Evolutionary conservation across 305 asterid genomes (phyloP).

Genomic region (Ajuga reptans): DNA sequence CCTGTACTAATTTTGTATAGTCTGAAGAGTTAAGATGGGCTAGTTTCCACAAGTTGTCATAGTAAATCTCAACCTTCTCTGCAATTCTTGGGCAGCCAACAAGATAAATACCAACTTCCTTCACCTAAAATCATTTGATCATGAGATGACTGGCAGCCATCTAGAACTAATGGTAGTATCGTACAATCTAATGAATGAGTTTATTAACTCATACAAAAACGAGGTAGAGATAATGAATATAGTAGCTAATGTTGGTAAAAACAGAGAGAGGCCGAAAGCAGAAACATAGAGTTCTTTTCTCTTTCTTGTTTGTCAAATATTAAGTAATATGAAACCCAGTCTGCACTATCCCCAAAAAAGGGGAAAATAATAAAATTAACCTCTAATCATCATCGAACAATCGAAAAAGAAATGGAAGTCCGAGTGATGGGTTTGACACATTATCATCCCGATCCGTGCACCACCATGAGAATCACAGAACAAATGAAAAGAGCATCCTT

Average conservation of each 20-base stretch:
- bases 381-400: too few species aligned
- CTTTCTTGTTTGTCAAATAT: background rate
- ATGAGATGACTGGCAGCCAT: slow-evolving; percentile 14
- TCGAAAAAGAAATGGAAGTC: too few species aligned
- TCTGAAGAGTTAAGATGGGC: slow-evolving; percentile 61
- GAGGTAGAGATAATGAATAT: background rate
- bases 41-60: slow-evolving; percentile 68
- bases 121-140: slow-evolving; percentile 44
- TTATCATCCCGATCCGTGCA: background rate
- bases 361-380: too few species aligned
- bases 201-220: background rate
- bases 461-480: too few species aligned
- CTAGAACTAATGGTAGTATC: background rate
- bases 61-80: slow-evolving; percentile 47
- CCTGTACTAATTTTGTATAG: slow-evolving; percentile 45
- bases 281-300: background rate
- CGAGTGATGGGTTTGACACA: background rate
- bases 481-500: too few species aligned
- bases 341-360: background rate
- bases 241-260: too few species aligned
- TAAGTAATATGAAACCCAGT: background rate
- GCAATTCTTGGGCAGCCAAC: slow-evolving; percentile 62
- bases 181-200: background rate
- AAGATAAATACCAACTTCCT: slow-evolving; percentile 79
- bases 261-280: background rate